Conservation (phyloP, 2,329 filamentous ascomycete species). For the Diaporthe ampelina region DNA sequence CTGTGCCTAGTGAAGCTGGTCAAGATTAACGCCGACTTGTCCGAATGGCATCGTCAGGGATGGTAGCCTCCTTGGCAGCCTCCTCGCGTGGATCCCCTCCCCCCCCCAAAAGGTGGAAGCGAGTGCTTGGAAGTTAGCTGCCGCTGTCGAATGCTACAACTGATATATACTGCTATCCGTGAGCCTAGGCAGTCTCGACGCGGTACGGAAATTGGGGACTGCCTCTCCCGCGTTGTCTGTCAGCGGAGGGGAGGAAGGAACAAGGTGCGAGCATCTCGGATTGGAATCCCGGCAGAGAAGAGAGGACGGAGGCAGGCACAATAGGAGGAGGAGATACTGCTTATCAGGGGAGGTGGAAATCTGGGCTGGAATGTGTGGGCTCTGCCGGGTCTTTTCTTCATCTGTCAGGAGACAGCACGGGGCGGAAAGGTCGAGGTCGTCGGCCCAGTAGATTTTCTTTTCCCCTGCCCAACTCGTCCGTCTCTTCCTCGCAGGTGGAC, state of each 20-base stretch:
- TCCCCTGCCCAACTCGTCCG: slow-evolving; percentile 4
- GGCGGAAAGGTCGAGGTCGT: not conserved
- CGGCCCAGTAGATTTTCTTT: not conserved
- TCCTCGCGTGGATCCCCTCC: not conserved
- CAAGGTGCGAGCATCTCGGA: slow-evolving; percentile 16
- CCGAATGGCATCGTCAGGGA: slow-evolving; percentile 31
- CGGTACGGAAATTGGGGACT: not conserved
- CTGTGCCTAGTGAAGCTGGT: not conserved
- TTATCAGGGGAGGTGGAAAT: slow-evolving; percentile 20
- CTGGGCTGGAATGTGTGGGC: slow-evolving; percentile 32
- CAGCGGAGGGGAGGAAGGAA: slow-evolving; percentile 15
- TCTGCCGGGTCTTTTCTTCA: not conserved
- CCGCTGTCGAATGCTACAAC: not conserved
- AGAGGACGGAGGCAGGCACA: not conserved
- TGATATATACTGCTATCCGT: no score
- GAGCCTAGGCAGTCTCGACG: no score
- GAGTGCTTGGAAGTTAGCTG: not conserved
- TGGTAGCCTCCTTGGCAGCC: slow-evolving; percentile 15
- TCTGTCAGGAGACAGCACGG: slow-evolving; percentile 17
- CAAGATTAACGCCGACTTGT: slow-evolving; percentile 13
- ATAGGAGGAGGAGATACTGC: slow-evolving; percentile 16
- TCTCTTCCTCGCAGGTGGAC: slow-evolving; percentile 16
- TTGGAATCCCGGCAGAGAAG: slow-evolving; percentile 5
- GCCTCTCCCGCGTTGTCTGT: not conserved
- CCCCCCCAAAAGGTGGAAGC: not conserved